A percentile compares a stretch with the other conserved stretches of the same genome.
phyloP scores from a whole-genome alignment of 768 basidiomycete species.

The Trametes maxima region DNA sequence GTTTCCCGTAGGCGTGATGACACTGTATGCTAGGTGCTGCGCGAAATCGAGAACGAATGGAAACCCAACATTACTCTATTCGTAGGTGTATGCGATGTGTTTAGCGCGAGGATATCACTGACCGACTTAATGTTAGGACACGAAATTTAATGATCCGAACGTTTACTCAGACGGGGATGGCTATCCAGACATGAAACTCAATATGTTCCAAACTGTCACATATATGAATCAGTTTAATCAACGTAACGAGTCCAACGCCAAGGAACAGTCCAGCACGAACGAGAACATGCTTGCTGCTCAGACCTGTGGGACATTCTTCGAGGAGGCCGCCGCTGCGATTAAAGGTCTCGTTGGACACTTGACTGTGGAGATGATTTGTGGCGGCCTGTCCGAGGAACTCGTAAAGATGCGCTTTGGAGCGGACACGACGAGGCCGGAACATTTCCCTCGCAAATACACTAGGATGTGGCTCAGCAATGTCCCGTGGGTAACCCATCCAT shows the following conservation, averaged over 20 bases:
- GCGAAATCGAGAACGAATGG: slow-evolving; percentile 8
- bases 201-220: background rate
- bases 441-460: slow-evolving; percentile 36
- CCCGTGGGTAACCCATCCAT: slow-evolving; percentile 29
- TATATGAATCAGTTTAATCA: background rate
- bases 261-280: background rate
- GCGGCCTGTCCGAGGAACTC: slow-evolving; percentile 36
- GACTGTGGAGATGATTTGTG: slow-evolving; percentile 35
- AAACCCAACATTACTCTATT: slow-evolving; percentile 18
- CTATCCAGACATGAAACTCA: background rate
- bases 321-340: slow-evolving; percentile 30
- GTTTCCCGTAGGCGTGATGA: background rate
- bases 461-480: slow-evolving; percentile 41
- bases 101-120: background rate
- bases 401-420: slow-evolving; percentile 32
- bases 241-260: background rate
- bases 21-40: background rate
- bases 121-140: background rate
- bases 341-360: slow-evolving; percentile 29
- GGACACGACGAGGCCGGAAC: slow-evolving; percentile 28
- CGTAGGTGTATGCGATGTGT: background rate
- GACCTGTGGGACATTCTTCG: slow-evolving; percentile 31
- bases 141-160: background rate
- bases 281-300: background rate
- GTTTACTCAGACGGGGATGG: slow-evolving; percentile 3